phyloP scores from a whole-genome alignment of 1,139 yeast genomes.

The Entelexis paramagnoliae region DNA sequence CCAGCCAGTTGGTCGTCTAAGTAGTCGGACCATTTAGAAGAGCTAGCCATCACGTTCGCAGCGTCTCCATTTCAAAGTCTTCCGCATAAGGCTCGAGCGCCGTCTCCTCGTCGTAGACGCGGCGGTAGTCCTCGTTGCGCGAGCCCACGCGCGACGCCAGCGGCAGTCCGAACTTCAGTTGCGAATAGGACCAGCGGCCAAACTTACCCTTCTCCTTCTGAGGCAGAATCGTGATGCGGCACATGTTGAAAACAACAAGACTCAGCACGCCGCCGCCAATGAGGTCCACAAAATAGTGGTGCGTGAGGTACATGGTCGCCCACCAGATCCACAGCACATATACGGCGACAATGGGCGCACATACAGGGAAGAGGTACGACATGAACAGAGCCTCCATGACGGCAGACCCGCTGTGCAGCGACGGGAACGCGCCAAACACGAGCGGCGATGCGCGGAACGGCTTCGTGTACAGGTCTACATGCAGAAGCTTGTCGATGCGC shows the following conservation, averaged over 20 bases:
- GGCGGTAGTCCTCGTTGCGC: background rate
- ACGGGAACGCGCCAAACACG: slow-evolving; percentile 97
- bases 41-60: background rate
- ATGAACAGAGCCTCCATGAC: slow-evolving; percentile 85
- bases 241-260: slow-evolving; percentile 57
- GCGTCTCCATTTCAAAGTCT: slow-evolving; percentile 6
- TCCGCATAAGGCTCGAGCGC: background rate
- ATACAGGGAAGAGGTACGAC: slow-evolving; percentile 67
- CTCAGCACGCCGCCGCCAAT: slow-evolving; percentile 83
- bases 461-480: slow-evolving; percentile 76
- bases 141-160: background rate
- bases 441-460: slow-evolving; percentile 81
- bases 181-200: slow-evolving; percentile 76
- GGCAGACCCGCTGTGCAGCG: slow-evolving; percentile 87
- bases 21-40: too few species aligned
- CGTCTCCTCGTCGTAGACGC: slow-evolving; percentile 10
- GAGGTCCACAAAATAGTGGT: slow-evolving; percentile 85
- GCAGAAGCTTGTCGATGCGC: slow-evolving; percentile 71
- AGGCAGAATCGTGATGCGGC: slow-evolving; percentile 70
- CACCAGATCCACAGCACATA: slow-evolving; percentile 95
- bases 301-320: slow-evolving; percentile 95
- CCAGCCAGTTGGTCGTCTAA: too few species aligned
- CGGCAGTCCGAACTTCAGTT: slow-evolving; percentile 32
- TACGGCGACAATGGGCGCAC: slow-evolving; percentile 50
- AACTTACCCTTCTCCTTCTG: slow-evolving; percentile 49